Conservation (phyloP, 805 yeast species). For the Ogataea sp. region DNA sequence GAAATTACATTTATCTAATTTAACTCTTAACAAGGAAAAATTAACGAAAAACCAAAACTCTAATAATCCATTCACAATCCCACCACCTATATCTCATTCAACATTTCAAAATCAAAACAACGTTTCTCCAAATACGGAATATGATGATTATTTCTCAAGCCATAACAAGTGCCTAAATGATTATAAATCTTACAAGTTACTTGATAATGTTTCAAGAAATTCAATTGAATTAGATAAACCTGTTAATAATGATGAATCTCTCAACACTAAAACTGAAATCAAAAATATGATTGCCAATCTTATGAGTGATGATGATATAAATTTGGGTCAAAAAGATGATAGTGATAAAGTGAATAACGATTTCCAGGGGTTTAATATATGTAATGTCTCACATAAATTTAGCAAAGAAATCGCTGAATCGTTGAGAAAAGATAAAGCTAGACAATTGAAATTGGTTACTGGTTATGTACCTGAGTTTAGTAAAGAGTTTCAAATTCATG, state of each 20-base stretch:
- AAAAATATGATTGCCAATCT: no score
- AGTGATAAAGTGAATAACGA: no score
- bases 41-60: not conserved
- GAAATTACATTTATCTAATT: not conserved
- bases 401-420: no score
- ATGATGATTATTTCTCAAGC: constrained; percentile 1
- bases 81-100: not conserved
- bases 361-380: no score
- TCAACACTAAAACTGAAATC: no score
- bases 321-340: no score
- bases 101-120: not conserved
- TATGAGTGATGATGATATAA: no score
- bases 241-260: not conserved
- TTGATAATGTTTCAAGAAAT: not conserved
- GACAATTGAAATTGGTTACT: constrained; percentile 18
- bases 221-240: not conserved
- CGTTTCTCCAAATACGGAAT: constrained; percentile 1
- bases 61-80: not conserved
- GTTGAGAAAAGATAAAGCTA: no score
- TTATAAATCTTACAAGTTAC: not conserved
- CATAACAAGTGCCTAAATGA: not conserved
- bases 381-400: no score
- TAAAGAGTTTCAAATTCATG: constrained; percentile 42
- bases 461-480: constrained; percentile 42
- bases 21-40: not conserved